A percentile compares a stretch with the other conserved stretches of the same genome.
Evolutionary conservation across 441 rosid species (phyloP).

Genomic region (Gossypium schwendimanii): DNA sequence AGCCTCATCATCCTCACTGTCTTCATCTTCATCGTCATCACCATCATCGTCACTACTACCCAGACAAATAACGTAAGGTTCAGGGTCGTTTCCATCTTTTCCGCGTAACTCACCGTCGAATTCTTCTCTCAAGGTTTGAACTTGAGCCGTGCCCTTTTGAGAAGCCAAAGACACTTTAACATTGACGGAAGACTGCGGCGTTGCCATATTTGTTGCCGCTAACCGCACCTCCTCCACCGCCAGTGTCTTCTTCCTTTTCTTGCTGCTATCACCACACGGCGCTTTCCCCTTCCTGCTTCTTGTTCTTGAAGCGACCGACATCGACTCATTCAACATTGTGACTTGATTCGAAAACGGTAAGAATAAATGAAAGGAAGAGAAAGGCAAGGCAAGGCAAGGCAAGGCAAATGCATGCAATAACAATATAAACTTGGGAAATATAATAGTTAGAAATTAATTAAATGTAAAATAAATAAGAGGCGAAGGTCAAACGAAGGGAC

Average conservation of each 20-base stretch:
- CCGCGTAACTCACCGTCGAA: background rate
- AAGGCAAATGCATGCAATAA: background rate
- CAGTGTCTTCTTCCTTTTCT: background rate
- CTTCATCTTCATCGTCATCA: background rate
- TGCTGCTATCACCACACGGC: no score
- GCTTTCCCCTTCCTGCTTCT: background rate
- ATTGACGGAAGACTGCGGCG: background rate
- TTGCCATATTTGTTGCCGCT: background rate
- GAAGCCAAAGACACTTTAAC: background rate
- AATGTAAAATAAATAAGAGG: no score
- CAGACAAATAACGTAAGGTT: background rate
- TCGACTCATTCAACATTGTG: background rate
- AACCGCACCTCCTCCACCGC: background rate
- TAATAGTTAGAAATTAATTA: no score
- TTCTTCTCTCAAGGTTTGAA: background rate
- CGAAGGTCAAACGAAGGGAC: no score
- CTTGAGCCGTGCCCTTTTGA: background rate
- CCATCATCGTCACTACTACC: constrained; percentile 8
- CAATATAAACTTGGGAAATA: no score
- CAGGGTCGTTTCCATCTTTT: background rate
- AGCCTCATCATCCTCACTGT: background rate
- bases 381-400: no score
- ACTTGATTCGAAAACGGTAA: background rate
- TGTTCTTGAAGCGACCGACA: constrained; percentile 4
- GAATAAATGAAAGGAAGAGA: background rate